Percentiles rank a stretch among this genome's conserved stretches.
phyloP scores from a whole-genome alignment of 257 asterid species.

The Fraxinus americana region DNA sequence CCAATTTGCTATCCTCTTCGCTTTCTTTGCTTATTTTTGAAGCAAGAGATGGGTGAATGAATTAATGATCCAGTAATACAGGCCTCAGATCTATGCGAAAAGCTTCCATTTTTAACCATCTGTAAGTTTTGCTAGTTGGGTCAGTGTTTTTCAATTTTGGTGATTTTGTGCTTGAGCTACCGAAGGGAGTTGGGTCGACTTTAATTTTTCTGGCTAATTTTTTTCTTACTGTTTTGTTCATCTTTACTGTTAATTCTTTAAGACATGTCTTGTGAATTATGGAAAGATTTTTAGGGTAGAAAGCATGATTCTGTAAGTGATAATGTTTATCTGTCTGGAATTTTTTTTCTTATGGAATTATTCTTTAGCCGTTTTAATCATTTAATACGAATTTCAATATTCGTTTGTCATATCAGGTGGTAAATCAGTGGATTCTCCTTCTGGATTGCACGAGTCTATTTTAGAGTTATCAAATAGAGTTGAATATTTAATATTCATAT shows the following conservation, averaged over 20 bases:
- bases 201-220: background rate
- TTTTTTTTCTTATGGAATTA: background rate
- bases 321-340: background rate
- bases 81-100: constrained; percentile 38
- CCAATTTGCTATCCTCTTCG: constrained; percentile 4
- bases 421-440: background rate
- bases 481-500: background rate
- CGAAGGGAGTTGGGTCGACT: background rate
- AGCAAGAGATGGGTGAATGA: constrained; percentile 30
- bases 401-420: background rate
- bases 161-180: background rate
- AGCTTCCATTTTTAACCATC: constrained; percentile 24
- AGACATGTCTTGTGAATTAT: background rate
- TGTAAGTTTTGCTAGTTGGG: constrained; percentile 30
- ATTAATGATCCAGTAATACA: constrained; percentile 3
- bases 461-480: background rate
- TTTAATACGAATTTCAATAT: background rate
- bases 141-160: background rate
- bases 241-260: background rate
- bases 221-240: constrained; percentile 5
- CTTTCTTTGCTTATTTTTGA: constrained; percentile 14
- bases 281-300: background rate
- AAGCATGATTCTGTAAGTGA: background rate
- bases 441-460: background rate
- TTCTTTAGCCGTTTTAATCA: background rate